Evolutionary conservation across 129 eudicot species (phyloP).

Genomic region (Scalesia atractyloides): DNA sequence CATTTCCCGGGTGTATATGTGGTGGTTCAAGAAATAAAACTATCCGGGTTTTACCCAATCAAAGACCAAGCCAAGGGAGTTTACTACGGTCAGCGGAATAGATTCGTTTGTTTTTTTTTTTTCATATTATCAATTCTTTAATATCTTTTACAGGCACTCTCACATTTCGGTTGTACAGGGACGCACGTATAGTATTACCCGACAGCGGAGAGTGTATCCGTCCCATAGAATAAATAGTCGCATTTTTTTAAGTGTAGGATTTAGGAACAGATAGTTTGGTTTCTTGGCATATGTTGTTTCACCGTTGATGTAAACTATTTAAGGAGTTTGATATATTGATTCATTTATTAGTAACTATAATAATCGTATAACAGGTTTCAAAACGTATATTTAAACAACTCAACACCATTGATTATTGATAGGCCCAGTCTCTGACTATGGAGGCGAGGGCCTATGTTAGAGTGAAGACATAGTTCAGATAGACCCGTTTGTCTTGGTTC

Average conservation of each 20-base stretch:
- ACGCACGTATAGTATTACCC: constrained; percentile 4
- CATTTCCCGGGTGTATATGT: constrained; percentile 87
- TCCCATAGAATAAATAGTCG: constrained; percentile 6
- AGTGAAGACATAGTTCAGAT: background rate
- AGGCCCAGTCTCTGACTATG: background rate
- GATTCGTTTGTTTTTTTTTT: background rate
- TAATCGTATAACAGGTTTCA: background rate
- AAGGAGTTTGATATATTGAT: constrained; percentile 22
- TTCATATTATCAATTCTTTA: background rate
- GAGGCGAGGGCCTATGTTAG: background rate
- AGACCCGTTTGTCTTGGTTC: background rate
- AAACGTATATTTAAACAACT: background rate
- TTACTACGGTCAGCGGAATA: constrained; percentile 17
- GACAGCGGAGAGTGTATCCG: constrained; percentile 18
- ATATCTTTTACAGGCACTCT: constrained; percentile 16
- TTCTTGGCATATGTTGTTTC: constrained; percentile 32
- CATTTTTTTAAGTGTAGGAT: constrained; percentile 20
- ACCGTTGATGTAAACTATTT: constrained; percentile 10
- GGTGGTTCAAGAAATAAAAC: constrained; percentile 34
- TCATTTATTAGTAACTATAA: background rate
- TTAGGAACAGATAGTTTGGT: constrained; percentile 27
- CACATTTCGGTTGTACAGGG: constrained; percentile 19
- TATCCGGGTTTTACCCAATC: constrained; percentile 15
- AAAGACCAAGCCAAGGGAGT: constrained; percentile 27
- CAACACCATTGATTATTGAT: too few relatives aligned